Evolutionary conservation across 345 rosid species (phyloP), one percentile per base, ranked within the genome.

Genomic region (Heritiera fomes): DNA sequence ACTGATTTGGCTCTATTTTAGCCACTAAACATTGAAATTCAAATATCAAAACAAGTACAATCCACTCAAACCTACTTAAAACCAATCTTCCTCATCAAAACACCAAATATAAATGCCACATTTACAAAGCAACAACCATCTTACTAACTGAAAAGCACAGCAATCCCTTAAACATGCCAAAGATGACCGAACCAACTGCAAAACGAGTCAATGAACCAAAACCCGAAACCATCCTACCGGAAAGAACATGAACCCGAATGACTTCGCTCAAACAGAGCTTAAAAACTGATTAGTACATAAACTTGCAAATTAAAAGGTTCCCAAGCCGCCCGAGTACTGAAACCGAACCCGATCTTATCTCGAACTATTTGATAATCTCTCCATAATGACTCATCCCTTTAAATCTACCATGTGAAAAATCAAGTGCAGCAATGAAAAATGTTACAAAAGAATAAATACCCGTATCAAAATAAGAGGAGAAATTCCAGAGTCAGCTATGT

Each of bases 391-490:
- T 32, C 20, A 64, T 64, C 18, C 8, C 23, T 59, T 20, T 20
- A 59, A 59, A 20, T 20, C 70, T 65, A 28, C 45, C 45, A 45
- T 20, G 3, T 30, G 28, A 43, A 75, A 62, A 61, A 75, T 14
- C 38, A 60, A 60, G 55, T 28, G 13, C 63, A 75, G 8, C 52
- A 61, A 75, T 45, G 17, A 59, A 78, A 56, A 63, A 7, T 23
- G 12, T 38, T 1, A 18, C n/a, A 64, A 3, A 11, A 13, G 3
- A 34, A 34, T 1, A 34, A 32, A 7, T 87, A 92, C 95, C 91
- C 96, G 87, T 40, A 93, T 90, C 63, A 94, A 93, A 86, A 94
- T 86, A 71, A 94, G 96, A 38, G 96, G 91, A 43, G 94, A 78
- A 69, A 94, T 69, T 73, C 90, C 91, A 71, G 81, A 89, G 84